Evolutionary conservation across 352 stramenopile genomes (phyloP).

Genomic region (Phytophthora meadii): DNA sequence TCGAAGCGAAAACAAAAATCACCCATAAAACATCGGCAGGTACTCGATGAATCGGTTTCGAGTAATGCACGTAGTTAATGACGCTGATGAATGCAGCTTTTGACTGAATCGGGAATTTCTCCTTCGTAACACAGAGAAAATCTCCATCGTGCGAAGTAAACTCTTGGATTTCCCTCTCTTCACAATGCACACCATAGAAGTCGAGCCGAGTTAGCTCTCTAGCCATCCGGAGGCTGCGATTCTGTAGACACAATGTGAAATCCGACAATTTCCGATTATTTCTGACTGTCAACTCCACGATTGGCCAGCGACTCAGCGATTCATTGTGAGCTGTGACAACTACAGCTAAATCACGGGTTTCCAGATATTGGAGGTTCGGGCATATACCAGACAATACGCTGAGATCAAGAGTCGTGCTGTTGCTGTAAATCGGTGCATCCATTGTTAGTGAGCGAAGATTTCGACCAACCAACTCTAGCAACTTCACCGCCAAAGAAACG

Average conservation of each 20-base stretch:
- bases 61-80: neutral
- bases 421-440: neutral
- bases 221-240: neutral
- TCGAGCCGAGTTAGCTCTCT: neutral
- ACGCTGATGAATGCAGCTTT: neutral
- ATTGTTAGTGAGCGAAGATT: neutral
- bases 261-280: neutral
- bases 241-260: neutral
- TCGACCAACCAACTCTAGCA: neutral
- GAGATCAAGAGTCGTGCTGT: neutral
- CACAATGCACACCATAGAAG: neutral
- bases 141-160: neutral
- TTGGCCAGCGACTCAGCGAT: neutral
- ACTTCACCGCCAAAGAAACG: neutral
- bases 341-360: neutral
- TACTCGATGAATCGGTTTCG: too few species aligned
- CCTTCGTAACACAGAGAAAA: neutral
- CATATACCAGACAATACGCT: neutral
- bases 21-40: neutral
- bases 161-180: neutral
- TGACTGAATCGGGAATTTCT: neutral
- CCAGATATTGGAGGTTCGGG: neutral
- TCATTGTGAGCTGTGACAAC: neutral
- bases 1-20: slow-evolving; percentile 13
- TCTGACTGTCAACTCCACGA: neutral